Evolutionary conservation across 257 asterid species (phyloP), one percentile per base, ranked within the genome.

Genomic region (Nicotiana tomentosiformis): DNA sequence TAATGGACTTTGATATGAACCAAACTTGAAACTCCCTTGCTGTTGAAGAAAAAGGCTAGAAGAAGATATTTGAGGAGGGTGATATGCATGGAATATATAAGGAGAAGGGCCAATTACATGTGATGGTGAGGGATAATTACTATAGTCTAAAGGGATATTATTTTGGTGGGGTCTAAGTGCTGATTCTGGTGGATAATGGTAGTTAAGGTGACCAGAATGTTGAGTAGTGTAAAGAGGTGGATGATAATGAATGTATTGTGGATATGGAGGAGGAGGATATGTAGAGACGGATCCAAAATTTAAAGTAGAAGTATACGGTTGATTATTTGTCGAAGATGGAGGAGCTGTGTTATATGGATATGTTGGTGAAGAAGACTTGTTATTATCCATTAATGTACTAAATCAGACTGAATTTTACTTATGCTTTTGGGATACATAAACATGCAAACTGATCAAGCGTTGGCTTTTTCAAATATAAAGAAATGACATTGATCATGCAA

Each of bases 261-360:
- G 91, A 77, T 90, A 89, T 29, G 87, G 88, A 18, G 87, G 86
- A 56, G 90, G 88, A 39, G 90, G 88, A 66, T 81, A 88, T 53
- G 82, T 78, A 29, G 49, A 7, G 10, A 39, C 10, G 49, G 49
- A 39, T 7, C 26, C 69, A 62, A 78, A 61, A 43, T 37, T 55
- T 39, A 74, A 35, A 10, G 77, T 90, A 35, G 89, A 88, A 9
- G 93, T 91, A 66, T 89, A 90, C 69, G 85, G 83, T 74, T 70
- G 89, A 16, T 74, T 58, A 85, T 68, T 85, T 81, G 91, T 82
- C 14, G 84, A 33, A 5, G 93, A 87, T 62, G 86, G 66, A 61
- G 81, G 84, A 84, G 94, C 81, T 43, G 85, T 88, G 37, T 88
- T 87, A 85, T 91, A 89, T 43, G 94, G 94, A 87, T 87, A 91